Base-by-base conservation (phyloP, 2,329 filamentous ascomycete species). In the Scedosporium minutisporum region DNA sequence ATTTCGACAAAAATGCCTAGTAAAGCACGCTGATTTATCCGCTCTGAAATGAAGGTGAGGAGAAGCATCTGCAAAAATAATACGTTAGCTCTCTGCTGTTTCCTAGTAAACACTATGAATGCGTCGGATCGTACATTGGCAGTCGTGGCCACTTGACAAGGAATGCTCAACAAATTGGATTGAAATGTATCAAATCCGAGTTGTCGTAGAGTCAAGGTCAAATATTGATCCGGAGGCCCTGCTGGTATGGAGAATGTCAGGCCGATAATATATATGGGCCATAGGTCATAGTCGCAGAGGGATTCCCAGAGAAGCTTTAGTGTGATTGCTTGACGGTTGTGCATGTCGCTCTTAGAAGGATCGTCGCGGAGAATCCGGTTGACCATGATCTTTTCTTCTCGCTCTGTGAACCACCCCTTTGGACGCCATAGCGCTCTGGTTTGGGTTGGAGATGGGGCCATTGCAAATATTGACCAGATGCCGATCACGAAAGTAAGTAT, bases 341-440 rank as follows among this genome's bases (percentile, higher is more conserved):
- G 78, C 77, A 84, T 82, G 62, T 80, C 78, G 53, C 78, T 76
- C 67, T 82, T 82, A 4, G 76, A 77, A 1, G 82, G 82, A 63
- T 58, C 83, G 60, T 86, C 83, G 1, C 83, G 78, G 2, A 76
- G 71, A 10, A 81, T 75, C 0, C 82, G 73, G 65, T 84, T 86
- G 23, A 86, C 80, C 58, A 85, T 77, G 57, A 86, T 85, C 65
- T 77, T 77, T 65, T 86, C 81, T 65, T 85, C 83, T 2, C 77
- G 75, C 58, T 83, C 79, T 2, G 70, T 80, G 69, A 85, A 86
- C 79, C 82, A 86, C 0, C 82, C 82, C 12, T 79, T 74, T 12
- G 78, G 77, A 25, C 79, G 74, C 64, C 77, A 79, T 73, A 75
- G 78, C 5, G 74, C 76, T 44, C 74, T 76, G 0, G 79, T 82